Base-by-base conservation (phyloP, 2,329 filamentous ascomycete genomes). In the Graphilbum fragrans region DNA sequence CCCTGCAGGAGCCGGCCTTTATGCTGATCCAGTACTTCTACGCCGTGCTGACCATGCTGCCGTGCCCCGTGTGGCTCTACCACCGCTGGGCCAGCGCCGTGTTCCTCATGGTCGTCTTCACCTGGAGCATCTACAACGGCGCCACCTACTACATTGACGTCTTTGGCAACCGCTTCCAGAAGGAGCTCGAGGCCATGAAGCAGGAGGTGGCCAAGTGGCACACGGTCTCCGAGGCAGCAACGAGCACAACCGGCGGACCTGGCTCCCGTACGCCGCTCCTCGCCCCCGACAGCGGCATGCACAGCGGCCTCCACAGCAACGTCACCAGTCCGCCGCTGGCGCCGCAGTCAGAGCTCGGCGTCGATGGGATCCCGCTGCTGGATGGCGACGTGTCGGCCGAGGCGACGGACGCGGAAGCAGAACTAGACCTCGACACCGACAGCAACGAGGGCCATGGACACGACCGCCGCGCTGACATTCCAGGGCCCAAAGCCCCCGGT, bases 141-240 rank as follows among this genome's bases (percentile, higher is more conserved):
- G 86, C 92, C 17, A 96, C 88, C 1, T 98, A 84, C 61, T 98
- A 98, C 62, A 96, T 98, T 55, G 92, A 98, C 53, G 86, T 96
- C 2, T 98, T 96, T 58, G 92, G 93, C 41, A 94, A 85, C 53
- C 78, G 88, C 3, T 96, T 98, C 69, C 86, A 98, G 66, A 94
- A 90, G 56, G 92, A 98, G 60, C 70, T 98, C 12, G 88, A 98
- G 57, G 74, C 81, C 40, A 74, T 98, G 64, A 88, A 83, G 62
- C 77, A 77, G 42, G 92, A 98, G 55, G 87, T 98, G 9, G 74
- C 80, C 36, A 90, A 86, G 58, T 93, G 86, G 86, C 87, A 94
- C 10, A 11, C 23, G 18, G 23, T 25, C 17, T 59, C 70, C 66
- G 2, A 3, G 12, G 3, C 9, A 22, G 7, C 14, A 64, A 49